Conservation (phyloP, 768 basidiomycete genomes). For the Asterophora lycoperdoides region DNA sequence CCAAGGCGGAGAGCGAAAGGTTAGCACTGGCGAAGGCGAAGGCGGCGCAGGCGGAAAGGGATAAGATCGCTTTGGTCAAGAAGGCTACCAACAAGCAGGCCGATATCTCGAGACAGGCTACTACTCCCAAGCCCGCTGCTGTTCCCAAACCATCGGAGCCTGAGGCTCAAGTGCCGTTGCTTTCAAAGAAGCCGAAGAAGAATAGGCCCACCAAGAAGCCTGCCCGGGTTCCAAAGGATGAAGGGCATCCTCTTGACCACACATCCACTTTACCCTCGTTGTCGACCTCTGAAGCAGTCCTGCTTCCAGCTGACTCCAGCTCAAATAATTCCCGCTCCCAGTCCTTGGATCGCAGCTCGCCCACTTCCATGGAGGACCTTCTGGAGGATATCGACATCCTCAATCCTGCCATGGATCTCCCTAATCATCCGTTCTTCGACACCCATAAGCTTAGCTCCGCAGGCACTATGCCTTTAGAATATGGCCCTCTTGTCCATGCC, state of each 20-base stretch:
- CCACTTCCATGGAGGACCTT: constrained; percentile 57
- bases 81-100: constrained; percentile 13
- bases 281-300: constrained; percentile 44
- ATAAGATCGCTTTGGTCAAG: constrained; percentile 20
- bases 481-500: constrained; percentile 82
- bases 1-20: constrained; percentile 26
- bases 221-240: constrained; percentile 56
- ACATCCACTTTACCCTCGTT: constrained; percentile 40
- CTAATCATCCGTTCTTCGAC: constrained; percentile 75
- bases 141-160: constrained; percentile 25
- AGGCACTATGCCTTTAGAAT: constrained; percentile 78
- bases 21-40: constrained; percentile 30
- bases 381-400: constrained; percentile 62
- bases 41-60: constrained; percentile 21
- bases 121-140: constrained; percentile 18
- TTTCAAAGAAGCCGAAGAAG: constrained; percentile 84
- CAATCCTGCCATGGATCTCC: constrained; percentile 60
- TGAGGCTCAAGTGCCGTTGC: constrained; percentile 61
- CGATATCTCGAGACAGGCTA: constrained; percentile 11
- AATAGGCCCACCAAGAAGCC: constrained; percentile 61
- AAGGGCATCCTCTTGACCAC: constrained; percentile 38
- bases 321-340: constrained; percentile 58
- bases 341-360: constrained; percentile 48
- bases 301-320: constrained; percentile 42
- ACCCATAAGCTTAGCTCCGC: constrained; percentile 64